Evolutionary conservation across 2,329 filamentous ascomycete genomes (phyloP), one percentile per base, ranked within the genome.

Genomic region (Ophiostoma himal-ulmi): DNA sequence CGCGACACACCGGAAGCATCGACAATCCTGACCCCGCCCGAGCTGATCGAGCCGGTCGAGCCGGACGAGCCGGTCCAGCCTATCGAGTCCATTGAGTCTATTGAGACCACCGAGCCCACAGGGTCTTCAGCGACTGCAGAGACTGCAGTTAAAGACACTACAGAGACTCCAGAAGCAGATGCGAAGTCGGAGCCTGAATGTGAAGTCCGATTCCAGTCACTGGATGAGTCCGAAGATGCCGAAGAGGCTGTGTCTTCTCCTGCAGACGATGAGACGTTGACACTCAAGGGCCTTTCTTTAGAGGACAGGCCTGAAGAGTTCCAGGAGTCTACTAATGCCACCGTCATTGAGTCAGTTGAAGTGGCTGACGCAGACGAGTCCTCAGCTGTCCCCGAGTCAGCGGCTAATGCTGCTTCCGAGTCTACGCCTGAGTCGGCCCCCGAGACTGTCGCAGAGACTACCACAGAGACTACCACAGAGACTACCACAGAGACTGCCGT

Each of bases 1-100:
- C 84, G 86, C 69, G 86, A 88, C 71, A 86, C 84, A 0, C 85
- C 85, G 0, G 83, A 86, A 34, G 80, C 80, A 14, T 86, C 85
- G 1, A 83, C 82, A 68, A 78, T 79, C 13, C 72, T 78, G 36
- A 30, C n/a, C 17, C 37, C 26, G 1, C 30, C 67, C 13, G 62
- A n/a, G 62, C 62, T 36, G 22, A 22, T 13, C 3, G 52, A 67
- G 39, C 20, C 52, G 4, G 67, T 44, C 5, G 62, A 62, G 41
- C 39, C 26, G n/a, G 34, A 2, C 8, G 57, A 64, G 41, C 69
- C 69, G 13, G 67, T 30, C 14, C 70, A 54, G 14, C 52, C 70
- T 2, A 10, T 10, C 20, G 64, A 57, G 17, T 64, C 6, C n/a
- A 22, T 1, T 26, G 52, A n/a, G 36, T 34, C 62, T 30, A 34